Evolutionary conservation across 306 rosid species (phyloP), one percentile per base, ranked within the genome.

Genomic region (Begonia loranthoides): DNA sequence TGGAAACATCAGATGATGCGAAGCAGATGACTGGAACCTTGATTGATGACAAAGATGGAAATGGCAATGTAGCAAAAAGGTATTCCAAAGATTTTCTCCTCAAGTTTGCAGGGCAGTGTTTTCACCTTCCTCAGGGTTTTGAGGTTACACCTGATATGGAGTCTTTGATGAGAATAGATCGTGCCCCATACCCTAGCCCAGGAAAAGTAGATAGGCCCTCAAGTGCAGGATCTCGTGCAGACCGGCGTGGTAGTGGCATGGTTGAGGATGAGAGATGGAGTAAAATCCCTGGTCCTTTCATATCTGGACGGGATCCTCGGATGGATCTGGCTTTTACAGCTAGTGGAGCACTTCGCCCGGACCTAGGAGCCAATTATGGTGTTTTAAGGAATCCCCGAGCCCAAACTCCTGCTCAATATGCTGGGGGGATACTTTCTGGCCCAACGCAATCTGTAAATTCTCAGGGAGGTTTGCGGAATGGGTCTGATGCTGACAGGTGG

Each of bases 81-180:
- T 92, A 87, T 58, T 92, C 99, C 1, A 65, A 92, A 52, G 99
- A 92, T 77, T 92, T 92, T 59, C 93, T 87, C 28, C 58, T 92
- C 67, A 92, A 75, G 64, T 87, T 80, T 45, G 68, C 77, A 3
- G 69, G 64, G 68, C 93, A 86, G 48, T 80, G 66, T 67, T 40
- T 50, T 44, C 70, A 66, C 52, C 87, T 81, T 74, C 96, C 96
- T 5, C 59, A 67, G 17, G 69, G 64, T 68, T 87, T 92, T 70
- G 75, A 76, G 57, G 67, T 78, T 60, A 41, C 49, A 1, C 2
- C 66, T 43, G 88, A 83, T 56, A 64, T 77, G 28, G 93, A 69
- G 46, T 39, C 46, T 15, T 63, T 82, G 58, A 63, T 66, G 58
- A 66, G 57, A 62, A 22, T 49, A 33, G 96, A 83, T 51, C 82